Base-by-base conservation (phyloP, 2,329 filamentous ascomycete species). In the Fusarium sp. region DNA sequence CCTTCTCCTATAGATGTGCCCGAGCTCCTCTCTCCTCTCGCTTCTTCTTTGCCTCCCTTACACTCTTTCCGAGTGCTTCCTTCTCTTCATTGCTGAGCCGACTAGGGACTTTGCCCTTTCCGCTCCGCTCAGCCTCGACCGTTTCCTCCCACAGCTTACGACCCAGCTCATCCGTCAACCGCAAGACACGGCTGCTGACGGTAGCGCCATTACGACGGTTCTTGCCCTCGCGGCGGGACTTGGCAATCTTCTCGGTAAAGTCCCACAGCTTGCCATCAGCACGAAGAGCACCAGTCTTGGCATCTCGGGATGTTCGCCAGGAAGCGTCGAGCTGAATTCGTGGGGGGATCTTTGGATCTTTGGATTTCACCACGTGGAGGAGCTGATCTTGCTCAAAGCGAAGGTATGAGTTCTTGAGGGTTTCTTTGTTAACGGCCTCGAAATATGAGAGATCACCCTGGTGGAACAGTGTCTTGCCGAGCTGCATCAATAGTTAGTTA, bases 361-460 rank as follows among this genome's bases (percentile, higher is more conserved):
- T 92, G 64, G 88, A 87, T 77, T 93, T 94, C 33, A 93, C 88
- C 0, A 95, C 89, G 52, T 94, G 85, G 66, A 98, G 88, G 72
- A 98, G 97, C 10, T 95, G 94, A 78, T 98, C 96, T 79, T 98
- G 95, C 76, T 95, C 92, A 79, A 97, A 97, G 17, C 95, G 91
- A 40, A 90, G 88, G 83, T 96, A 98, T 0, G 95, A 93, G 82
- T 99, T 99, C 80, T 97, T 97, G 66, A 99, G 89, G 0, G 95
- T 97, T 82, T 99, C 96, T 79, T 98, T 98, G 86, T 99, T 99
- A 73, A 99, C 96, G 4, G 97, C 95, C 84, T 99, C 97, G 76
- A 98, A 98, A 84, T 99, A 99, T 33, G 93, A 95, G 11, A 99
- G 90, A 79, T 99, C 97, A 65, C 97, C 97, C 85, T 99, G 96